Evolutionary conservation across 2,329 filamentous ascomycete species (phyloP).

Genomic region (Nemania sp.): DNA sequence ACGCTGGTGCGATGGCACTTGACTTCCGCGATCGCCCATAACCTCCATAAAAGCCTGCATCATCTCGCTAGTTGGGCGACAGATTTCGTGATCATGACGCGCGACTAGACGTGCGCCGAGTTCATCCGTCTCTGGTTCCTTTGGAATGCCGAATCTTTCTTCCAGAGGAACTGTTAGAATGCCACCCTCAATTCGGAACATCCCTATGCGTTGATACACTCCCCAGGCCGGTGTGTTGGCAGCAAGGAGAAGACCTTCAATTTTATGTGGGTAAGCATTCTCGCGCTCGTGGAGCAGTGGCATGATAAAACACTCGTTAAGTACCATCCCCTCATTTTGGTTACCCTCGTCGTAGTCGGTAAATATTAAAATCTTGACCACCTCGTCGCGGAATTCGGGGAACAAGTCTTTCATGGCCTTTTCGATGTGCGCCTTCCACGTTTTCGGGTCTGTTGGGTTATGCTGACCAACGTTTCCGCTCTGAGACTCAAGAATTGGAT

Average conservation of each 20-base stretch:
- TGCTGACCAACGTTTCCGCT: background rate
- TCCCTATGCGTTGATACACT: constrained; percentile 7
- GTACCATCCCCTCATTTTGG: background rate
- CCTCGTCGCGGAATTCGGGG: background rate
- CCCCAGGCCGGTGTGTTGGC: constrained; percentile 5
- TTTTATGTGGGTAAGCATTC: background rate
- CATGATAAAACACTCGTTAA: background rate
- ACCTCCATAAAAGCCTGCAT: background rate
- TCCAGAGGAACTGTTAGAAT: background rate
- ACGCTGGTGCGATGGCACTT: background rate
- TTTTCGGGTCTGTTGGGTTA: background rate
- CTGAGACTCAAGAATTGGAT: background rate
- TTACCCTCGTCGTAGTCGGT: background rate
- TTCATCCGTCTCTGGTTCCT: background rate
- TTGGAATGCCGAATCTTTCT: background rate
- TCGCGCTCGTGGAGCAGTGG: constrained; percentile 4
- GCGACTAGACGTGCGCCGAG: background rate
- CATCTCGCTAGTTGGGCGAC: background rate
- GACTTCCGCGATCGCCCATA: background rate
- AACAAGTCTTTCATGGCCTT: background rate
- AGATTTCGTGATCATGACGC: background rate
- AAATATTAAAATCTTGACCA: background rate
- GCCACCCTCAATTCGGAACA: constrained; percentile 2
- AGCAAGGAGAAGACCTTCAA: background rate
- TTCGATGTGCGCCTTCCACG: background rate